phyloP scores from a whole-genome alignment of 768 basidiomycete genomes.

The Pulveroboletus sp. region DNA sequence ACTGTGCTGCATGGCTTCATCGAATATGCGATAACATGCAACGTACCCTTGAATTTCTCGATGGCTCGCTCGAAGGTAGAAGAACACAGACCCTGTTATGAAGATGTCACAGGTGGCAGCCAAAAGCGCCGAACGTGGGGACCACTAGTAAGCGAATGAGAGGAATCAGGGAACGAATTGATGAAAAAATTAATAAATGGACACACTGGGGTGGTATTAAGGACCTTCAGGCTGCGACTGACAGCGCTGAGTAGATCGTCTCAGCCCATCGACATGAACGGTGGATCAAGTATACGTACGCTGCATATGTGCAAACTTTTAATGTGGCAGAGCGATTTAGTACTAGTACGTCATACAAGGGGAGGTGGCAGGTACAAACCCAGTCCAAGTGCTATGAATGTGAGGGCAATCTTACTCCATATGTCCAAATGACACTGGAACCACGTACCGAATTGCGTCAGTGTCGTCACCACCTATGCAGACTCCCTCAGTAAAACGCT shows the following conservation, averaged over 20 bases:
- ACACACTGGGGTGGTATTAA: not conserved
- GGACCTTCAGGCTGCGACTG: not conserved
- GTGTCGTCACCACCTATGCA: not conserved
- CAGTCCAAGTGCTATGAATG: conserved; percentile 1
- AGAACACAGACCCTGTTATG: conserved; percentile 19
- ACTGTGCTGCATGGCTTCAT: not conserved
- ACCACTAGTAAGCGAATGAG: conserved; percentile 5
- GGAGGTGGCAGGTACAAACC: not conserved
- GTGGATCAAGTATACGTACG: not conserved
- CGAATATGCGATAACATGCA: not conserved
- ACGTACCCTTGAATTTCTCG: conserved; percentile 7
- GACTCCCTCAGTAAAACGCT: not conserved
- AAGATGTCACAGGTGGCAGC: conserved; percentile 10
- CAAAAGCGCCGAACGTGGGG: conserved; percentile 26
- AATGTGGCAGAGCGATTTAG: not conserved
- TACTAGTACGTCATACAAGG: not conserved
- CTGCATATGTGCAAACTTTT: not conserved
- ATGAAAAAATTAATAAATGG: not conserved
- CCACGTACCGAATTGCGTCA: conserved; percentile 6
- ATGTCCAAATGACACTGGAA: not conserved
- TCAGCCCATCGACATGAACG: not conserved
- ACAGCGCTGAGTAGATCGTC: not conserved
- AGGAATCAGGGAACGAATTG: not conserved
- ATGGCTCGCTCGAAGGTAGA: conserved; percentile 17
- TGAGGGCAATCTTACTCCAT: not conserved